These are phyloP conservation scores for Arthrobotrys sinensis DNA, from an alignment of 2,329 filamentous ascomycete species.

Conservation along the genomic window DNA sequence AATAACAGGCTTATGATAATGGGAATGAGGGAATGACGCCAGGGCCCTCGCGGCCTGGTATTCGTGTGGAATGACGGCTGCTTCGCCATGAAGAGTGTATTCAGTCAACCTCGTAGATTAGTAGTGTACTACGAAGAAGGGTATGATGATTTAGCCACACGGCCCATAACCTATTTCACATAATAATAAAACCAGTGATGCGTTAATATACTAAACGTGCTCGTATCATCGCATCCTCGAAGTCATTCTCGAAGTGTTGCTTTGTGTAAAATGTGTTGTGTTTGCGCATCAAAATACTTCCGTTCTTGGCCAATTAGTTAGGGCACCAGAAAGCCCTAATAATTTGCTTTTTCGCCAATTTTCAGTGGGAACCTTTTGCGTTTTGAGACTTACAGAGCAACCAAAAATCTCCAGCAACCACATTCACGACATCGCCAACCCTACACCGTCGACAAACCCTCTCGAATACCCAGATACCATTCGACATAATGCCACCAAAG, in stretches of 20 bases:
- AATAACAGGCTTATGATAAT: constrained; percentile 5
- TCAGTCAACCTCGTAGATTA: not conserved
- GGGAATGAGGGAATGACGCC: constrained; percentile 5
- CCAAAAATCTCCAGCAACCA: constrained; percentile 56
- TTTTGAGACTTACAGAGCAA: constrained; percentile 37
- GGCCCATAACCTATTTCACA: not conserved
- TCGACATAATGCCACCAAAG: constrained; percentile 61
- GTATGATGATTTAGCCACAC: not conserved
- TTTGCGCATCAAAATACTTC: constrained; percentile 29
- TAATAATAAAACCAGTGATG: not conserved
- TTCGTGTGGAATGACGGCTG: constrained; percentile 5
- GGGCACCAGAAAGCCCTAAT: constrained; percentile 52
- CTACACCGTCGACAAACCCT: constrained; percentile 48
- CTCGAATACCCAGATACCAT: constrained; percentile 33
- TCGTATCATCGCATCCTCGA: constrained; percentile 21
- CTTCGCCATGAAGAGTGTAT: not conserved
- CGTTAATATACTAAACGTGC: constrained; percentile 11
- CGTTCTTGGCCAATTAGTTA: constrained; percentile 26
- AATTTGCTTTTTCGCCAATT: constrained; percentile 52
- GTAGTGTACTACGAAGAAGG: not conserved
- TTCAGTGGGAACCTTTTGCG: constrained; percentile 48
- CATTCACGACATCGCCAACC: constrained; percentile 54
- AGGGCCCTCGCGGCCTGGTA: constrained; percentile 11
- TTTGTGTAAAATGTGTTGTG: not conserved
- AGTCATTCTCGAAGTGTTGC: constrained; percentile 12